Conservation (phyloP, 2,329 filamentous ascomycete genomes). For the Stenocarpella maydis region DNA sequence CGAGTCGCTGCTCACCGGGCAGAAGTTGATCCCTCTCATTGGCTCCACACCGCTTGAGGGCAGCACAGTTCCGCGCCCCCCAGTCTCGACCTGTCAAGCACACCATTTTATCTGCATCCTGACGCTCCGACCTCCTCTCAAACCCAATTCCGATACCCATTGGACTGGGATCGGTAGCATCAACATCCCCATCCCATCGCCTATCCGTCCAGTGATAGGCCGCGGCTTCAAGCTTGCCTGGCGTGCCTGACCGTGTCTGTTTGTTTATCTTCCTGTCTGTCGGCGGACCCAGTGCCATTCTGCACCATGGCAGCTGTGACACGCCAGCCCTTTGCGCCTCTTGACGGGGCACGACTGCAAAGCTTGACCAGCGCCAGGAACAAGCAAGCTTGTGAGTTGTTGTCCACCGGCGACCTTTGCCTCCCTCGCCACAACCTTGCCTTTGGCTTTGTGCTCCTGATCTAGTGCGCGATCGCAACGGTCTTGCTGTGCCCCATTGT, state of each 20-base stretch:
- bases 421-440: neutral
- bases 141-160: conserved; percentile 27
- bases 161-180: conserved; percentile 22
- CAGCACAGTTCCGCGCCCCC: conserved; percentile 24
- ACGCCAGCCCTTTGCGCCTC: conserved; percentile 79
- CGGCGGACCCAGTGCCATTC: neutral
- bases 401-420: neutral
- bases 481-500: neutral
- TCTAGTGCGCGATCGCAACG: neutral
- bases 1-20: conserved; percentile 26
- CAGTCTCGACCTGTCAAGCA: conserved; percentile 25
- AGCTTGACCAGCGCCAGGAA: conserved; percentile 80
- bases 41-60: conserved; percentile 29
- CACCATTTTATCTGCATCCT: conserved; percentile 30
- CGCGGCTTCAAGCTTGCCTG: conserved; percentile 5
- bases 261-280: conserved; percentile 29
- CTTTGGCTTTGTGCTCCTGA: conserved; percentile 3
- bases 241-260: conserved; percentile 25
- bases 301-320: conserved; percentile 61
- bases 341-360: conserved; percentile 75
- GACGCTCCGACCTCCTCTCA: conserved; percentile 30
- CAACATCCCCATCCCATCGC: conserved; percentile 14
- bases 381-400: conserved; percentile 72
- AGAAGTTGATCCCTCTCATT: conserved; percentile 31
- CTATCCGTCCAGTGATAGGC: conserved; percentile 12